Evolutionary conservation across 2,329 filamentous ascomycete species (phyloP).

Genomic region (Talaromyces verruculosus): DNA sequence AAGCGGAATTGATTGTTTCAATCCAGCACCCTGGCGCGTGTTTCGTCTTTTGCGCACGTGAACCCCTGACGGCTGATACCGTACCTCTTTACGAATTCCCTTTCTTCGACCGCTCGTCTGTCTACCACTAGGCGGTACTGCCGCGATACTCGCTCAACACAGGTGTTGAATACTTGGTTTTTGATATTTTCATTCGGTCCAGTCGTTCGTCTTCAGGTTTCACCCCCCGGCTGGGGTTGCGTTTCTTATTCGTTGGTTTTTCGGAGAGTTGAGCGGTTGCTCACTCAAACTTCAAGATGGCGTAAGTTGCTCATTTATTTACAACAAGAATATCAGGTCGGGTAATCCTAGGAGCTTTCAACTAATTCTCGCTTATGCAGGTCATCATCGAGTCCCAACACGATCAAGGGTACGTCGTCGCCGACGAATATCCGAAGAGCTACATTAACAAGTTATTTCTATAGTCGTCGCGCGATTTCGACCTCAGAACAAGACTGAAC

Average conservation of each 20-base stretch:
- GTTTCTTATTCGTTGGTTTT: slow-evolving; percentile 14
- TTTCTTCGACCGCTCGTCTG: slow-evolving; percentile 4
- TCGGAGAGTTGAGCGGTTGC: slow-evolving; percentile 18
- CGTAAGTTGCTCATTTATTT: slow-evolving; percentile 41
- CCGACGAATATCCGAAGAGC: not conserved
- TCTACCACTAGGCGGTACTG: not conserved
- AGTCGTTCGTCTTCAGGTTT: slow-evolving; percentile 10
- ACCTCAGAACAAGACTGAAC: slow-evolving; percentile 93
- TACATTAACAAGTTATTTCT: slow-evolving; percentile 8
- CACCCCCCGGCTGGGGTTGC: slow-evolving; percentile 19
- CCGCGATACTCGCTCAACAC: not conserved
- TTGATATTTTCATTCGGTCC: not conserved
- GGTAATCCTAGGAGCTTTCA: not conserved
- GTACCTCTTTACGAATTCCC: slow-evolving; percentile 14
- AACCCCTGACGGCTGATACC: slow-evolving; percentile 21
- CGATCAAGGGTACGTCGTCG: slow-evolving; percentile 53
- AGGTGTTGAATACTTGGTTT: not conserved
- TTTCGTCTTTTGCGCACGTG: slow-evolving; percentile 22
- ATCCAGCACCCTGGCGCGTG: slow-evolving; percentile 12
- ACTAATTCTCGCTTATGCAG: not conserved
- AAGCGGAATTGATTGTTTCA: not conserved
- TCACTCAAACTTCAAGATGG: slow-evolving; percentile 41
- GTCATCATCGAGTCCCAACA: slow-evolving; percentile 40
- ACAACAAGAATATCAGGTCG: not conserved
- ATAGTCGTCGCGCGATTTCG: slow-evolving; percentile 94